Conservation (phyloP, 2,329 filamentous ascomycete species). For the Claviceps quebecensis region DNA sequence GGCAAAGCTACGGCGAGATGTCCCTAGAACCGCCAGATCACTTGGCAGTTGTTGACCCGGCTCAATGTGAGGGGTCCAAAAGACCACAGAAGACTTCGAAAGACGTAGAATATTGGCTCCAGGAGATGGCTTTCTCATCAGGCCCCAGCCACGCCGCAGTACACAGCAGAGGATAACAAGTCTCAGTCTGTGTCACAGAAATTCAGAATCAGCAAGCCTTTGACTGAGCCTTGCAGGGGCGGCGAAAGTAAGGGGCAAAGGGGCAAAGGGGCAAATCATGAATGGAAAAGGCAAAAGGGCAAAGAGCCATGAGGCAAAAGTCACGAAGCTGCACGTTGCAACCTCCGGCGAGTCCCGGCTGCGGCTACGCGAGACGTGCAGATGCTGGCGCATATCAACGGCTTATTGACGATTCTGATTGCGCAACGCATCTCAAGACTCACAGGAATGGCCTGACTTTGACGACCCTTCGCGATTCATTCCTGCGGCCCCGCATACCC, state of each 20-base stretch:
- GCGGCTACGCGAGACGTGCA: neutral
- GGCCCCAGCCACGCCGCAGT: too few relatives aligned
- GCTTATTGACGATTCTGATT: neutral
- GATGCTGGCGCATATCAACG: neutral
- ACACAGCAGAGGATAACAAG: neutral
- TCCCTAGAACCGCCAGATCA: neutral
- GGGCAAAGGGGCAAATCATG: neutral
- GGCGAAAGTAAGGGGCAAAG: too few relatives aligned
- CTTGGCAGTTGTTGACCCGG: neutral
- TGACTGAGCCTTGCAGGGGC: neutral
- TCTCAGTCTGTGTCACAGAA: neutral
- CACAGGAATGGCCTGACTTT: constrained; percentile 10
- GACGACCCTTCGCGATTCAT: constrained; percentile 1
- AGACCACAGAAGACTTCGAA: neutral
- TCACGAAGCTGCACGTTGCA: neutral
- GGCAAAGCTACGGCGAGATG: neutral
- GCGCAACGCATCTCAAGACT: neutral
- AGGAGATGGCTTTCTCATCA: neutral
- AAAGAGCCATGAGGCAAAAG: neutral
- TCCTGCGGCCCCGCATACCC: neutral
- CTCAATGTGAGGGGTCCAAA: neutral
- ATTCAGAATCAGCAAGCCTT: neutral
- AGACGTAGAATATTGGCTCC: neutral
- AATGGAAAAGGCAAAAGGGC: neutral
- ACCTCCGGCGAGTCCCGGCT: constrained; percentile 5